Evolutionary conservation across 2,329 filamentous ascomycete genomes (phyloP).

Genomic region (Beauveria rudraprayagi): DNA sequence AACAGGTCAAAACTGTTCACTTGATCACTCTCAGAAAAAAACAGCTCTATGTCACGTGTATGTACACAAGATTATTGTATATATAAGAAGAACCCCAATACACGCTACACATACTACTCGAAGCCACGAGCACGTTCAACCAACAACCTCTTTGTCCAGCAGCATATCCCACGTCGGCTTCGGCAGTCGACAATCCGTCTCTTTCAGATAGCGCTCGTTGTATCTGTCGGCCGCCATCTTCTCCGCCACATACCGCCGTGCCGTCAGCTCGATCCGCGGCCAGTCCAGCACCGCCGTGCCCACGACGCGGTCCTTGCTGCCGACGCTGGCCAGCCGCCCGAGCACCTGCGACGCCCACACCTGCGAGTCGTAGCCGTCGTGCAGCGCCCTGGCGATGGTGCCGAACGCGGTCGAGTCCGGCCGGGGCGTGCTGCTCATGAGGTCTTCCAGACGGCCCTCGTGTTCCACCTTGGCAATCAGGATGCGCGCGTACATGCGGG

Average conservation of each 20-base stretch:
- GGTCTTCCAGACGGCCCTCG: background rate
- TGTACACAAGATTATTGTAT: background rate
- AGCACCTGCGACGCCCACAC: slow-evolving; percentile 9
- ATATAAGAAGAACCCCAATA: background rate
- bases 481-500: slow-evolving; percentile 6
- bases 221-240: slow-evolving; percentile 10
- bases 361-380: background rate
- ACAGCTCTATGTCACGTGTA: background rate
- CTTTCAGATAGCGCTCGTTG: background rate
- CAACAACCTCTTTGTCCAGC: background rate
- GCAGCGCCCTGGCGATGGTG: background rate
- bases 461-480: slow-evolving; percentile 10
- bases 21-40: background rate
- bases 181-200: background rate
- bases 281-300: slow-evolving; percentile 8
- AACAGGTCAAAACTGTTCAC: background rate
- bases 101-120: background rate
- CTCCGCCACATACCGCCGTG: background rate
- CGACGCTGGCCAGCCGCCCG: background rate
- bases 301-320: background rate
- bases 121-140: background rate
- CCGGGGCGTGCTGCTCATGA: background rate
- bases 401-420: background rate
- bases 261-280: background rate
- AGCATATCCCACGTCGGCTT: slow-evolving; percentile 11